These are phyloP conservation scores for Aspergillus sp. DNA, from an alignment of 2,329 filamentous ascomycete genomes.

Conservation along the genomic window DNA sequence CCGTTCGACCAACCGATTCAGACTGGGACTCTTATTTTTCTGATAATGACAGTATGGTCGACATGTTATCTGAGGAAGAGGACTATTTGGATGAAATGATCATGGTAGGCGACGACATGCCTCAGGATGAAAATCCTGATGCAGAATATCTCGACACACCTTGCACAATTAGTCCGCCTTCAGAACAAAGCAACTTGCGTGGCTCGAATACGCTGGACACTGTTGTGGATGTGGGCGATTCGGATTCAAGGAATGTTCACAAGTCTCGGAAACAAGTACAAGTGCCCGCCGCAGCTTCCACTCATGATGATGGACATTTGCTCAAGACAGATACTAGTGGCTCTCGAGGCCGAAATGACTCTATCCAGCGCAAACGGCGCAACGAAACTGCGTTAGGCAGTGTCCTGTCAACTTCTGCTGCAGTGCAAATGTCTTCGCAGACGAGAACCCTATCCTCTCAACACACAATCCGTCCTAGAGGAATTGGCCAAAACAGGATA, in stretches of 20 bases:
- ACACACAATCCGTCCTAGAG: conserved; percentile 32
- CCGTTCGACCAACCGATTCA: conserved; percentile 55
- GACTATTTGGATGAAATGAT: conserved; percentile 21
- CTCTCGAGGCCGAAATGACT: neutral
- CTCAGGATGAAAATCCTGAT: conserved; percentile 32
- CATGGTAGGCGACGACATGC: conserved; percentile 18
- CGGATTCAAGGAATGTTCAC: neutral
- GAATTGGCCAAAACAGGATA: conserved; percentile 45
- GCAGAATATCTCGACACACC: conserved; percentile 10
- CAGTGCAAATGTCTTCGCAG: conserved; percentile 24
- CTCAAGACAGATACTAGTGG: neutral
- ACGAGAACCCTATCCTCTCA: conserved; percentile 29
- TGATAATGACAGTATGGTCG: conserved; percentile 46
- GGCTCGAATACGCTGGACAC: neutral
- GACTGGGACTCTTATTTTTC: conserved; percentile 47
- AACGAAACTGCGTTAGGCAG: neutral
- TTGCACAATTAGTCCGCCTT: neutral
- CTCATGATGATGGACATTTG: conserved; percentile 1
- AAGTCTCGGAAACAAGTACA: conserved; percentile 1
- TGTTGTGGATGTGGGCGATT: neutral
- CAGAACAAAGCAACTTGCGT: neutral
- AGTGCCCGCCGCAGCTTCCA: conserved; percentile 18
- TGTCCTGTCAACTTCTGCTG: conserved; percentile 14
- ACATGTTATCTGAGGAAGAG: conserved; percentile 25
- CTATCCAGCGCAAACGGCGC: neutral